Percentiles rank a stretch among this genome's conserved stretches.
Evolutionary conservation across 345 rosid genomes (phyloP).

Genomic region (Brassica incana): DNA sequence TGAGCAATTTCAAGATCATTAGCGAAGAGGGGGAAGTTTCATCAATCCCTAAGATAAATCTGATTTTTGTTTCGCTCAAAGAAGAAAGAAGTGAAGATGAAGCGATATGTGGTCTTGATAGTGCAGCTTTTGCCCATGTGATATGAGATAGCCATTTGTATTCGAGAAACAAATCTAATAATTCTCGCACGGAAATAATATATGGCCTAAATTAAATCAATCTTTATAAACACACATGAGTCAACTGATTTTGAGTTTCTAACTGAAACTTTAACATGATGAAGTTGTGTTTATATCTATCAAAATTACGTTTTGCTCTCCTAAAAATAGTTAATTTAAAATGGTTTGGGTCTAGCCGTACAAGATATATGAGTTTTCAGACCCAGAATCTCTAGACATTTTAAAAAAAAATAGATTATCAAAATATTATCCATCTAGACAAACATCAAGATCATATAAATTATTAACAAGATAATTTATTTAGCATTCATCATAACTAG

Average conservation of each 20-base stretch:
- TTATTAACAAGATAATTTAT: background rate
- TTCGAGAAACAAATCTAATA: constrained; percentile 4
- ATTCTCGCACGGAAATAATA: constrained; percentile 1
- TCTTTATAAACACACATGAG: background rate
- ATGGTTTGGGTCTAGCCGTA: too few relatives aligned
- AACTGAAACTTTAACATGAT: background rate
- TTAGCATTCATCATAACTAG: background rate
- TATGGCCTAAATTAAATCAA: background rate
- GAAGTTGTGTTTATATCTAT: background rate
- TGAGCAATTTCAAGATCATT: constrained; percentile 34
- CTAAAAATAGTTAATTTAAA: too few relatives aligned
- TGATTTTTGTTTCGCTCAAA: constrained; percentile 39
- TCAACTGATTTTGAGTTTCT: background rate
- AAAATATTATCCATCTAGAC: background rate
- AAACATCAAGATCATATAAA: background rate
- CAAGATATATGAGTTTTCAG: too few relatives aligned
- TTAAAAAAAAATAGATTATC: background rate
- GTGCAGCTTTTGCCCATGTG: constrained; percentile 30
- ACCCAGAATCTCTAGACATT: too few relatives aligned
- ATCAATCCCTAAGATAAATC: constrained; percentile 39
- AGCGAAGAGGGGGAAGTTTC: constrained; percentile 16
- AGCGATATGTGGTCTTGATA: constrained; percentile 32
- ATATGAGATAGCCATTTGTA: constrained; percentile 18
- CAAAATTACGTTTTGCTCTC: background rate
- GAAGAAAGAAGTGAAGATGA: constrained; percentile 38